phyloP scores from a whole-genome alignment of 305 asterid genomes.

The Fraxinus sp. region DNA sequence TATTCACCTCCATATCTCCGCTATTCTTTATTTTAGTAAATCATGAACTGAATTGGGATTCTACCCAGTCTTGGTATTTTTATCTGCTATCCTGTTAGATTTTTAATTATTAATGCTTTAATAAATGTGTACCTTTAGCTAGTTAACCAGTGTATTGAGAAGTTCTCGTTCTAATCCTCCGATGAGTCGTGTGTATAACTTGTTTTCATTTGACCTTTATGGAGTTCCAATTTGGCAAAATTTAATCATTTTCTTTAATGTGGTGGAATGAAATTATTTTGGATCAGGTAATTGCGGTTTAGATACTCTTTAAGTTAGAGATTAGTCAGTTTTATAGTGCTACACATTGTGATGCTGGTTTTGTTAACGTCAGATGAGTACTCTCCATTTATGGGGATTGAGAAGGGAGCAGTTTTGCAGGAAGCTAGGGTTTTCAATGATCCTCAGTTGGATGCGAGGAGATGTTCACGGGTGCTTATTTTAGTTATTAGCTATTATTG shows the following conservation, averaged over 20 bases:
- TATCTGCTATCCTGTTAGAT: not conserved
- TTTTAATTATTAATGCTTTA: not conserved
- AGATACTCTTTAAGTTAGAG: not conserved
- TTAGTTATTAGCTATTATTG: not conserved
- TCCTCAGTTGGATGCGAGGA: constrained; percentile 86
- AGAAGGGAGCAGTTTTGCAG: constrained; percentile 92
- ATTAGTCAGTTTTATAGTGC: constrained; percentile 3
- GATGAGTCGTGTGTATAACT: not conserved
- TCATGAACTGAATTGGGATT: not conserved
- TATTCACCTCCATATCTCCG: constrained; percentile 7
- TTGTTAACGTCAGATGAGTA: constrained; percentile 55
- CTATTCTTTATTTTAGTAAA: not conserved
- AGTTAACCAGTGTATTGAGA: not conserved
- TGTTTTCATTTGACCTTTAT: not conserved
- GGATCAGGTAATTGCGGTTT: constrained; percentile 10
- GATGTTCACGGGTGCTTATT: constrained; percentile 74
- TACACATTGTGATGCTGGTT: constrained; percentile 14
- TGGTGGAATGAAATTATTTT: not conserved
- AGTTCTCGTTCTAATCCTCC: not conserved
- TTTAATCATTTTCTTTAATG: not conserved
- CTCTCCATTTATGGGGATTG: constrained; percentile 88
- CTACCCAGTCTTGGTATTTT: not conserved
- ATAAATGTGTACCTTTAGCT: not conserved
- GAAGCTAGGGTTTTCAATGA: constrained; percentile 95
- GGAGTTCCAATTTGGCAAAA: not conserved